Evolutionary conservation across 805 yeast genomes (phyloP).

Genomic region (Sugiyamaella smithiae): DNA sequence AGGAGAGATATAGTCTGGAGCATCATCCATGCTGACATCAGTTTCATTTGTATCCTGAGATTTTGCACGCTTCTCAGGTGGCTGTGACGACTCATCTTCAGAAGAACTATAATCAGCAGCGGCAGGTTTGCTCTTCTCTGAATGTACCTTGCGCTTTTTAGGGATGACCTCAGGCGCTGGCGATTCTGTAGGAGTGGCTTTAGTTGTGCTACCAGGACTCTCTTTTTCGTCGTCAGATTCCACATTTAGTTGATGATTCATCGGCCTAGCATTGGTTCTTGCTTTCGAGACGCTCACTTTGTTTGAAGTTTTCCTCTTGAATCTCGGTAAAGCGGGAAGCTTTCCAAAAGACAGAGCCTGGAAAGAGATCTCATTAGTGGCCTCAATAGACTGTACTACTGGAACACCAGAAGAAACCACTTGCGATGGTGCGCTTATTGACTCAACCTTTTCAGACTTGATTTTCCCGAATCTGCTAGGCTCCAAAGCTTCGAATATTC

Average conservation of each 20-base stretch:
- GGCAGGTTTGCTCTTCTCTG: not conserved
- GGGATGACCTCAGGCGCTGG: conserved; percentile 11
- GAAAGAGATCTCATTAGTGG: not conserved
- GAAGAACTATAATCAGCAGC: conserved; percentile 47
- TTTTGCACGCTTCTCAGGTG: not conserved
- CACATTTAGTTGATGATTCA: conserved; percentile 31
- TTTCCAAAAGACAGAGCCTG: conserved; percentile 3
- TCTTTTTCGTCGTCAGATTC: conserved; percentile 24
- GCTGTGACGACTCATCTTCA: conserved; percentile 30
- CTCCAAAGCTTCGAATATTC: conserved; percentile 57
- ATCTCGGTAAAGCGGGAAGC: conserved; percentile 30
- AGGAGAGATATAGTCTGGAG: conserved; percentile 15
- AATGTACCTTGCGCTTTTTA: conserved; percentile 3
- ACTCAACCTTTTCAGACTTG: not conserved
- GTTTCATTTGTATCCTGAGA: conserved; percentile 5
- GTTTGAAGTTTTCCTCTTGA: conserved; percentile 24
- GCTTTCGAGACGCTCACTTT: conserved; percentile 16
- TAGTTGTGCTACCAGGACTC: conserved; percentile 14
- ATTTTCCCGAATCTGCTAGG: conserved; percentile 36
- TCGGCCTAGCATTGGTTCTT: conserved; percentile 26
- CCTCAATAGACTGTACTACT: conserved; percentile 5
- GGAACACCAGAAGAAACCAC: not conserved
- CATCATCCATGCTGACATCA: conserved; percentile 13
- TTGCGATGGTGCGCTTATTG: conserved; percentile 3
- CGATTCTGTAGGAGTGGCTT: conserved; percentile 15